Conservation (phyloP, 1,284 basidiomycete genomes). For the Microstroma glucosiphilum region DNA sequence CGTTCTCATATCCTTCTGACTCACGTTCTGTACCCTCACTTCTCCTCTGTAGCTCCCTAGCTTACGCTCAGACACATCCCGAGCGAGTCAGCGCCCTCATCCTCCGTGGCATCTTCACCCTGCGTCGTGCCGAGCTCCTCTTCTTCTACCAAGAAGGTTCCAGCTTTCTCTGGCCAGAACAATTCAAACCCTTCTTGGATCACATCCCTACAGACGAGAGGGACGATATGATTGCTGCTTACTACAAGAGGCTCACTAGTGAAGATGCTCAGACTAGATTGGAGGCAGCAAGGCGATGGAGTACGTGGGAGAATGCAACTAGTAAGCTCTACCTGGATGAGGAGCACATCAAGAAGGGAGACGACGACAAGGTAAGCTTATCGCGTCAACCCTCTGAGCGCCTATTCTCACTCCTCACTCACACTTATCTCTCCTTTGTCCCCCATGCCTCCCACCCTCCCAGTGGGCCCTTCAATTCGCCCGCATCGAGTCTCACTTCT, state of each 20-base stretch:
- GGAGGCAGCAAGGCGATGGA: constrained; percentile 75
- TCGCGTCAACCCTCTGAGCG: background rate
- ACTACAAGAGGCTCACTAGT: constrained; percentile 70
- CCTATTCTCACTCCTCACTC: constrained; percentile 6
- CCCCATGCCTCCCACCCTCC: background rate
- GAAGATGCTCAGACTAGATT: constrained; percentile 64
- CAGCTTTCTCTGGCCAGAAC: constrained; percentile 46
- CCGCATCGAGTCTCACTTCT: constrained; percentile 63
- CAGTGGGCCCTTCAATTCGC: constrained; percentile 15
- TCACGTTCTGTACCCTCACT: background rate
- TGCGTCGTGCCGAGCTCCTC: constrained; percentile 70
- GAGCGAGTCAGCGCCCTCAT: constrained; percentile 71
- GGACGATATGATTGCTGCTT: constrained; percentile 72
- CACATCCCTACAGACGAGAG: constrained; percentile 75
- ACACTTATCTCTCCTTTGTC: no score
- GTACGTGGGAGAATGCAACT: constrained; percentile 46
- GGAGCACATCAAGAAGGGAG: constrained; percentile 24
- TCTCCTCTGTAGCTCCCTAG: constrained; percentile 53
- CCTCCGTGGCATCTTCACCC: constrained; percentile 83
- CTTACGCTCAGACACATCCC: constrained; percentile 80
- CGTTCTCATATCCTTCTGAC: background rate
- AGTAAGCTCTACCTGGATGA: constrained; percentile 40
- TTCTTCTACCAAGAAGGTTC: constrained; percentile 86
- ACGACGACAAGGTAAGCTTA: constrained; percentile 16
- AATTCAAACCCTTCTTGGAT: constrained; percentile 59